A percentile compares a stretch with the other conserved stretches of the same genome.
Evolutionary conservation across 2,329 filamentous ascomycete genomes (phyloP).

Genomic region (Aspergillus hortae): DNA sequence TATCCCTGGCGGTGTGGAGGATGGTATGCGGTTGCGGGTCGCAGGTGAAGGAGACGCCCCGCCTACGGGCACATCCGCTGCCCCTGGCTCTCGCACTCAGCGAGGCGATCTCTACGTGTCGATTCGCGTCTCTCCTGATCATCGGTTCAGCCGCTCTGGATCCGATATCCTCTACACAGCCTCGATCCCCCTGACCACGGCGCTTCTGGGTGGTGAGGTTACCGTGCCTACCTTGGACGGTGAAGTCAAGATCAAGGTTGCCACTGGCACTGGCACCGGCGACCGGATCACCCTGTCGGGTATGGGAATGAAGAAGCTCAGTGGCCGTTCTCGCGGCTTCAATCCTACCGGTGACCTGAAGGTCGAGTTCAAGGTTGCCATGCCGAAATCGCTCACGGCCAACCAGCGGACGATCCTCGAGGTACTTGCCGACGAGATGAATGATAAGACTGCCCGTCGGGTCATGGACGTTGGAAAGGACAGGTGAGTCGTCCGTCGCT

Average conservation of each 20-base stretch:
- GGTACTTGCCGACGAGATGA: conserved; percentile 95
- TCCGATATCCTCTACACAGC: conserved; percentile 92
- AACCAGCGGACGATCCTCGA: conserved; percentile 93
- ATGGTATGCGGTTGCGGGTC: conserved; percentile 88
- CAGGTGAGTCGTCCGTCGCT: conserved; percentile 46
- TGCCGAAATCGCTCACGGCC: conserved; percentile 89
- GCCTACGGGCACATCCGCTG: conserved; percentile 65
- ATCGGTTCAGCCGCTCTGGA: conserved; percentile 82
- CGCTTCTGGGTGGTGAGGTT: conserved; percentile 85
- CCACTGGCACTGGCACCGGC: conserved; percentile 86
- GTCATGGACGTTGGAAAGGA: conserved; percentile 75
- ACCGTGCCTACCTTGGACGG: conserved; percentile 86
- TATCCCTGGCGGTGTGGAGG: conserved; percentile 92
- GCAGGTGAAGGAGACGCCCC: conserved; percentile 85
- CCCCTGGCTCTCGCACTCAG: conserved; percentile 61
- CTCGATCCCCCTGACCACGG: conserved; percentile 85
- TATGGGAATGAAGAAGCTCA: conserved; percentile 89
- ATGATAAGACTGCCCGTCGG: conserved; percentile 83
- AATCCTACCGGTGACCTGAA: conserved; percentile 71
- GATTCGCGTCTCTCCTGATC: conserved; percentile 82
- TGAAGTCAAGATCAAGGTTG: conserved; percentile 84
- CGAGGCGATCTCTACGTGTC: conserved; percentile 89
- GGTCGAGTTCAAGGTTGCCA: conserved; percentile 90
- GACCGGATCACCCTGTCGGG: conserved; percentile 85
- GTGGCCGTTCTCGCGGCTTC: conserved; percentile 55